phyloP scores from a whole-genome alignment of 73 alveolate species.

The Symbiodinium natans region DNA sequence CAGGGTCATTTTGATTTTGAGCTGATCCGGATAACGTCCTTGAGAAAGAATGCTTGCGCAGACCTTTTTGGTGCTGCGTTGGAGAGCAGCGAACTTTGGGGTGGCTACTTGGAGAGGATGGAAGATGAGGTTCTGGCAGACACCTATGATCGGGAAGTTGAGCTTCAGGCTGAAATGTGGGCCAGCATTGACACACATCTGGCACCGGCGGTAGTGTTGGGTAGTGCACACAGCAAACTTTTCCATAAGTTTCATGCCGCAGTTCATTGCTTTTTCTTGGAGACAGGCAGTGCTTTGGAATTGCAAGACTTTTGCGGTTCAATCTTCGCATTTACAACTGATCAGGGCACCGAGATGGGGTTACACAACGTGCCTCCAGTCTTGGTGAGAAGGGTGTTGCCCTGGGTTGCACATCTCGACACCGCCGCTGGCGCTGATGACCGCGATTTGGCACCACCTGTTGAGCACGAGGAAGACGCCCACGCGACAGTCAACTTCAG shows the following conservation, averaged over 20 bases:
- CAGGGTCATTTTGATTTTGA: slow-evolving; percentile 26
- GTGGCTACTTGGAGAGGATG: too few relatives aligned
- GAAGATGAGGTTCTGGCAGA: neutral
- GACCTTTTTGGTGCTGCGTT: neutral
- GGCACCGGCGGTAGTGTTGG: neutral
- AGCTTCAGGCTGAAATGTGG: neutral
- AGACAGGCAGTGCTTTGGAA: neutral
- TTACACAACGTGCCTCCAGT: neutral
- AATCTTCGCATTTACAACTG: neutral
- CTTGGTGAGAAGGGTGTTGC: neutral
- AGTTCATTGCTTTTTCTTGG: neutral
- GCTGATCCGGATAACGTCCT: neutral
- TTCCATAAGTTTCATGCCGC: neutral
- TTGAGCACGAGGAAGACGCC: neutral
- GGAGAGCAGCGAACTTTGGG: neutral
- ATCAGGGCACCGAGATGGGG: neutral
- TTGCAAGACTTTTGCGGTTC: neutral
- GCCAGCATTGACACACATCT: neutral
- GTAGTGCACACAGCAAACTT: neutral
- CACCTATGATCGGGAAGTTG: neutral
- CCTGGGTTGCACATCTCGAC: neutral
- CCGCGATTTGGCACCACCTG: neutral
- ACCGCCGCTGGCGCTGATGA: too few relatives aligned
- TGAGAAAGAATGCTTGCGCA: neutral
- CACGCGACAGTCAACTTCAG: neutral